Percentiles rank a stretch among this genome's conserved stretches.
Conservation (phyloP, 345 rosid species). For the Hevea brasiliensis region DNA sequence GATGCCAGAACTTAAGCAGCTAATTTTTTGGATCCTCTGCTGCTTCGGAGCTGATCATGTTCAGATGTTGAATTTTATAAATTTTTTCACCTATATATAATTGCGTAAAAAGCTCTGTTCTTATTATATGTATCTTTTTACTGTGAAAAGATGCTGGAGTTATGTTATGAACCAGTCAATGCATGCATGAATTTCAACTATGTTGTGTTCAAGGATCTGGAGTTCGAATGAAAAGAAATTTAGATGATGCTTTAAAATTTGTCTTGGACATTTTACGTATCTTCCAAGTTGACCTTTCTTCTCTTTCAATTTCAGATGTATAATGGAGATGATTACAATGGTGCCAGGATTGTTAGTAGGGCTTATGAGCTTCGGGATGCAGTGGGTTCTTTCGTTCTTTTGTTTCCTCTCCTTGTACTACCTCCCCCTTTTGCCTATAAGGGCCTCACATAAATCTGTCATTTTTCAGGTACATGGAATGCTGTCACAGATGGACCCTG, state of each 20-base stretch:
- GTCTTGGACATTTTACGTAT: background rate
- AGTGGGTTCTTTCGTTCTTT: slow-evolving; percentile 40
- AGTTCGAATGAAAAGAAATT: background rate
- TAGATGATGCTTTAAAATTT: background rate
- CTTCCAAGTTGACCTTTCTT: slow-evolving; percentile 1
- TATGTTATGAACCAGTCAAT: background rate
- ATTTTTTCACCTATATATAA: too few species aligned
- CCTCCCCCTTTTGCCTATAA: background rate
- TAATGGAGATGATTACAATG: slow-evolving; percentile 94
- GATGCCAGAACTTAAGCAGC: too few species aligned
- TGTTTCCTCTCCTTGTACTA: background rate
- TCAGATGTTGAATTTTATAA: background rate
- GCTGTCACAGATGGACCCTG: slow-evolving; percentile 99
- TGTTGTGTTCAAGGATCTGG: background rate
- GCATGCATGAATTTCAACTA: background rate
- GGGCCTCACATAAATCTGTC: background rate
- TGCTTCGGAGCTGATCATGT: background rate
- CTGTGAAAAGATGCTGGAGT: background rate
- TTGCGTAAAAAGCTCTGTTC: background rate
- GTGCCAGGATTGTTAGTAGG: slow-evolving; percentile 93
- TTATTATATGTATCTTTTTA: background rate
- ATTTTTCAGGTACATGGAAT: slow-evolving; percentile 82
- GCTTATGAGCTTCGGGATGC: slow-evolving; percentile 93
- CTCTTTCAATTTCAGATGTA: slow-evolving; percentile 51
- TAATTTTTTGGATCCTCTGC: background rate